Conservation (phyloP, 2,329 filamentous ascomycete genomes). For the Penicillium hesseltinei region DNA sequence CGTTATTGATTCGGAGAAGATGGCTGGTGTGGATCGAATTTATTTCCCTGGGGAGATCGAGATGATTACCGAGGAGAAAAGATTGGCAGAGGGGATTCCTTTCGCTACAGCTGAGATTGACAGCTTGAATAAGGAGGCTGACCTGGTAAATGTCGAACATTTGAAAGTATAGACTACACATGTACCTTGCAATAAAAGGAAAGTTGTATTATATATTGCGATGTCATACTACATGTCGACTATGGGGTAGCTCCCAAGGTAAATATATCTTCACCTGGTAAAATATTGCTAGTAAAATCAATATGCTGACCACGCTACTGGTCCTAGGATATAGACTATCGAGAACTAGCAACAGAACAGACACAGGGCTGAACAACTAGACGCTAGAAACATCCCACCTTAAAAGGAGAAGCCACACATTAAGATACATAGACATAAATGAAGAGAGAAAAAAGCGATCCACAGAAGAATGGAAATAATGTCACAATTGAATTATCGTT, state of each 20-base stretch:
- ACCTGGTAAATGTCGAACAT: conserved; percentile 17
- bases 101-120: conserved; percentile 22
- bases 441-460: neutral
- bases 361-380: neutral
- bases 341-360: conserved; percentile 1
- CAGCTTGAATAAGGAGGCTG: conserved; percentile 22
- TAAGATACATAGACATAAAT: conserved; percentile 1
- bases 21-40: conserved; percentile 54
- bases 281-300: neutral
- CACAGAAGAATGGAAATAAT: conserved; percentile 6
- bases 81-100: conserved; percentile 26
- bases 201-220: neutral
- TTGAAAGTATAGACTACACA: conserved; percentile 8
- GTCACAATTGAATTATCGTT: conserved; percentile 24
- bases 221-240: neutral
- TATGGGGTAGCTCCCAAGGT: neutral
- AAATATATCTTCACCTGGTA: neutral
- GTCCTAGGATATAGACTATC: neutral
- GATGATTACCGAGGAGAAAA: conserved; percentile 47
- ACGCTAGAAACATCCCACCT: conserved; percentile 1
- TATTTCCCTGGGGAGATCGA: conserved; percentile 61
- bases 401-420: neutral
- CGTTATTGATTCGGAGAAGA: conserved; percentile 54
- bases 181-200: neutral
- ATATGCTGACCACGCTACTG: neutral